These are phyloP conservation scores for Alternaria brassicicola DNA, from an alignment of 2,329 filamentous ascomycete genomes.

Conservation along the genomic window DNA sequence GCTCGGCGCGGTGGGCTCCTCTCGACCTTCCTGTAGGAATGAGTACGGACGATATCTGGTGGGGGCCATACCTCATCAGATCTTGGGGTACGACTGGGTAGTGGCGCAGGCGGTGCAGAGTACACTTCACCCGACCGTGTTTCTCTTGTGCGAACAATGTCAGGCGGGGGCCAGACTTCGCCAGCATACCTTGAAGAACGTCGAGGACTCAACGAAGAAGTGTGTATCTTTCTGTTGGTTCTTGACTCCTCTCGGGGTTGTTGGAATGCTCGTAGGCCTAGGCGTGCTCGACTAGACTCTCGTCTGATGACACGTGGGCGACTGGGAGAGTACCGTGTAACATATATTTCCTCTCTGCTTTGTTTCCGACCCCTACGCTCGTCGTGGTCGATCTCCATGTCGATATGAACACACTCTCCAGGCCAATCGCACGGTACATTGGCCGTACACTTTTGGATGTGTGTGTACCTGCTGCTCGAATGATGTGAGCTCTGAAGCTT, in stretches of 20 bases:
- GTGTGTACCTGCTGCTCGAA: constrained; percentile 26
- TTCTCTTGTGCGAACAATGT: constrained; percentile 19
- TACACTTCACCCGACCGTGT: constrained; percentile 2
- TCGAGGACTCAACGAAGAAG: constrained; percentile 31
- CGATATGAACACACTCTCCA: constrained; percentile 23
- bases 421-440: constrained; percentile 39
- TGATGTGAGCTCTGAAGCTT: constrained; percentile 21
- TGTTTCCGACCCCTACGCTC: constrained; percentile 33
- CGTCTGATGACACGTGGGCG: constrained; percentile 23
- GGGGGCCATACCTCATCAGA: constrained; percentile 31
- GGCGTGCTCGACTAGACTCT: constrained; percentile 25
- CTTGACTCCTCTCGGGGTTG: constrained; percentile 17
- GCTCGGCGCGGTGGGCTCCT: constrained; percentile 11
- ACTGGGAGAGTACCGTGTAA: constrained; percentile 24
- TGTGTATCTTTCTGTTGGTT: constrained; percentile 17
- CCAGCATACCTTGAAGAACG: constrained; percentile 23
- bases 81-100: constrained; percentile 9
- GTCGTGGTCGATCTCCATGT: constrained; percentile 23
- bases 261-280: constrained; percentile 36
- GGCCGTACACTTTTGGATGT: constrained; percentile 27
- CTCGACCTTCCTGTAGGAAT: constrained; percentile 23
- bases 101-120: constrained; percentile 1
- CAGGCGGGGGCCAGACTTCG: constrained; percentile 26
- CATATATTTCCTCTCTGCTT: constrained; percentile 28
- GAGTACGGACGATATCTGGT: constrained; percentile 33